These are phyloP conservation scores for Phytophthora tentaculata DNA, from an alignment of 352 stramenopile genomes.

Conservation along the genomic window DNA sequence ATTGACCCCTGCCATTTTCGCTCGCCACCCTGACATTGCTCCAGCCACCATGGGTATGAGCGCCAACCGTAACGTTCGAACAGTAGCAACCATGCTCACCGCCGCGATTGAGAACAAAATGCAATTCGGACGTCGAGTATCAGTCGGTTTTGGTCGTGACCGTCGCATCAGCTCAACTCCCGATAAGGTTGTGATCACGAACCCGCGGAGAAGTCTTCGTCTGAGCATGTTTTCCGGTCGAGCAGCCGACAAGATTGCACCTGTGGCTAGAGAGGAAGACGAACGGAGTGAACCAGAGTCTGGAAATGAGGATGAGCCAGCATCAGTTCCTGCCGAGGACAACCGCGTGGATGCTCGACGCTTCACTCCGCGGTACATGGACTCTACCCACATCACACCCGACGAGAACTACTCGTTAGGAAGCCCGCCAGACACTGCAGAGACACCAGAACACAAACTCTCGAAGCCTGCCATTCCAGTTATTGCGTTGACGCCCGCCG, in stretches of 20 bases:
- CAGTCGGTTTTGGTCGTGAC: conserved; percentile 30
- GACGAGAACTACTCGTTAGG: conserved; percentile 35
- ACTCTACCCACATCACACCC: conserved; percentile 13
- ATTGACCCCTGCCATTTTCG: conserved; percentile 50
- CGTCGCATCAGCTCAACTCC: conserved; percentile 16
- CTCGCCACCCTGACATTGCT: conserved; percentile 56
- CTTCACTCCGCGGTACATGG: conserved; percentile 13
- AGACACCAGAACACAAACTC: conserved; percentile 8
- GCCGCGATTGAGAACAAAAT: conserved; percentile 42
- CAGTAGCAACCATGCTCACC: conserved; percentile 42
- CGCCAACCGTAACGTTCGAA: conserved; percentile 42
- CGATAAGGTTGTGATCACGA: conserved; percentile 10
- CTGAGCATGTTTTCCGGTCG: conserved; percentile 31
- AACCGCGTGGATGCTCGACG: conserved; percentile 22
- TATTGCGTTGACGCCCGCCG: conserved; percentile 52
- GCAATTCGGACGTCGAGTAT: conserved; percentile 28
- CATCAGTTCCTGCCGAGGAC: conserved; percentile 2
- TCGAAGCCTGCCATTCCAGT: conserved; percentile 38
- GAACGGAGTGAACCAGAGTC: conserved; percentile 15
- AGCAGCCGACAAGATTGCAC: conserved; percentile 34
- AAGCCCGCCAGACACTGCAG: conserved; percentile 14
- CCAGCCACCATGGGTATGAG: conserved; percentile 39
- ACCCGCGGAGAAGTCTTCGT: conserved; percentile 22
- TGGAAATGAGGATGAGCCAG: conserved; percentile 14
- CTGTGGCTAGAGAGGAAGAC: conserved; percentile 30